Evolutionary conservation across 352 stramenopile genomes (phyloP).

Genomic region (Pythium plurisporium): DNA sequence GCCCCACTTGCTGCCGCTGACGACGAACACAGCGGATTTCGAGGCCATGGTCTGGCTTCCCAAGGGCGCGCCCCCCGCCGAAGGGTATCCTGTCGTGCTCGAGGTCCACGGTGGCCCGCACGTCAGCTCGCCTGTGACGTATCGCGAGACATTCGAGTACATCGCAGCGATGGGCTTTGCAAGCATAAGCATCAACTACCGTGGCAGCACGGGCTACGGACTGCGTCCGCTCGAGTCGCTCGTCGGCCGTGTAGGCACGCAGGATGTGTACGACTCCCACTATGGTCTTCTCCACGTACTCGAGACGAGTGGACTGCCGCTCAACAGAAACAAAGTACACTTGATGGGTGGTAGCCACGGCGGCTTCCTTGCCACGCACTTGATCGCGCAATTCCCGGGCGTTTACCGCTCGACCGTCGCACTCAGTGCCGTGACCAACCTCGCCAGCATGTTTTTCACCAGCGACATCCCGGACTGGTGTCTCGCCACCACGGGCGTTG

Average conservation of each 20-base stretch:
- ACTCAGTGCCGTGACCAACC: conserved; percentile 92
- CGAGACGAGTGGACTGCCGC: conserved; percentile 40
- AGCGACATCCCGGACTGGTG: conserved; percentile 98
- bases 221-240: conserved; percentile 87
- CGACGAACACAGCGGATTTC: conserved; percentile 48
- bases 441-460: conserved; percentile 90
- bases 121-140: conserved; percentile 79
- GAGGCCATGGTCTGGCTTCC: conserved; percentile 80
- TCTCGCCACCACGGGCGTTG: conserved; percentile 79
- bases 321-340: conserved; percentile 81
- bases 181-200: conserved; percentile 94
- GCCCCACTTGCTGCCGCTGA: conserved; percentile 43
- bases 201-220: conserved; percentile 93
- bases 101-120: conserved; percentile 93
- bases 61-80: conserved; percentile 23
- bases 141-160: conserved; percentile 86
- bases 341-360: conserved; percentile 95
- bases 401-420: conserved; percentile 90
- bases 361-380: conserved; percentile 91
- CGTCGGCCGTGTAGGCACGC: conserved; percentile 83
- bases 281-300: conserved; percentile 73
- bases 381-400: conserved; percentile 92
- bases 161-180: conserved; percentile 88
- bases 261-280: conserved; percentile 94
- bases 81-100: conserved; percentile 73